Conservation (phyloP, 305 asterid species). For the Fraxinus ornus region DNA sequence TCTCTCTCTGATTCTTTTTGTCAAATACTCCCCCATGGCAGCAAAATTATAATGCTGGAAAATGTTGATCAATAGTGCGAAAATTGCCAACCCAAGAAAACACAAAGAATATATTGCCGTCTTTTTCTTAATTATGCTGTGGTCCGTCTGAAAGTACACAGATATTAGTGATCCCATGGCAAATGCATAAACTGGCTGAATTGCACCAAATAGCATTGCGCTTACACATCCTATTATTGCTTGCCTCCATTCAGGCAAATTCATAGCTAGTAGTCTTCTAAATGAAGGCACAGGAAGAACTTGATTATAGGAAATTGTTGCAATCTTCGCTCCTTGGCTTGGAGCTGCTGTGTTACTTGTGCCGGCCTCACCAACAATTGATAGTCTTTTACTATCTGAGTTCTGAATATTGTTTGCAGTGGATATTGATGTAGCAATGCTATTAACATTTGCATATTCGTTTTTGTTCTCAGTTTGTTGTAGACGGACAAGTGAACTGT, state of each 20-base stretch:
- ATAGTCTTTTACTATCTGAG: slow-evolving; percentile 47
- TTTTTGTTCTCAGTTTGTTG: slow-evolving; percentile 46
- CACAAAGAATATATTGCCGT: slow-evolving; percentile 50
- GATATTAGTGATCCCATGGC: slow-evolving; percentile 84
- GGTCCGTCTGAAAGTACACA: slow-evolving; percentile 64
- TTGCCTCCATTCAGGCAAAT: slow-evolving; percentile 87
- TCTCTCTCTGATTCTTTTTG: slow-evolving; percentile 82
- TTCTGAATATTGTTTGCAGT: slow-evolving; percentile 31
- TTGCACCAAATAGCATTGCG: slow-evolving; percentile 73
- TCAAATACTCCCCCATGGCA: slow-evolving; percentile 88
- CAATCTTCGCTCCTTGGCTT: slow-evolving; percentile 29
- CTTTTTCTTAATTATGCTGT: slow-evolving; percentile 57
- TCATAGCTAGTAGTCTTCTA: slow-evolving; percentile 75
- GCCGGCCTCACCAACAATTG: slow-evolving; percentile 59
- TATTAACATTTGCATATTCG: slow-evolving; percentile 15
- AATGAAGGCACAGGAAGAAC: slow-evolving; percentile 64
- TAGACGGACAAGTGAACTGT: slow-evolving; percentile 63
- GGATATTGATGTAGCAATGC: slow-evolving; percentile 16
- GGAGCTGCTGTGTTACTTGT: slow-evolving; percentile 57
- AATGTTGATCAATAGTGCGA: slow-evolving; percentile 59
- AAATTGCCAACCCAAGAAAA: slow-evolving; percentile 68
- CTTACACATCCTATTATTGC: slow-evolving; percentile 57
- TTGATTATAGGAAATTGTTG: slow-evolving; percentile 33
- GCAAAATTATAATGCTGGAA: slow-evolving; percentile 85
- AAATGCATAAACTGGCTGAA: slow-evolving; percentile 79